These are phyloP conservation scores for Rhytidhysteron rufulum DNA, from an alignment of 2,329 filamentous ascomycete genomes.

Conservation along the genomic window DNA sequence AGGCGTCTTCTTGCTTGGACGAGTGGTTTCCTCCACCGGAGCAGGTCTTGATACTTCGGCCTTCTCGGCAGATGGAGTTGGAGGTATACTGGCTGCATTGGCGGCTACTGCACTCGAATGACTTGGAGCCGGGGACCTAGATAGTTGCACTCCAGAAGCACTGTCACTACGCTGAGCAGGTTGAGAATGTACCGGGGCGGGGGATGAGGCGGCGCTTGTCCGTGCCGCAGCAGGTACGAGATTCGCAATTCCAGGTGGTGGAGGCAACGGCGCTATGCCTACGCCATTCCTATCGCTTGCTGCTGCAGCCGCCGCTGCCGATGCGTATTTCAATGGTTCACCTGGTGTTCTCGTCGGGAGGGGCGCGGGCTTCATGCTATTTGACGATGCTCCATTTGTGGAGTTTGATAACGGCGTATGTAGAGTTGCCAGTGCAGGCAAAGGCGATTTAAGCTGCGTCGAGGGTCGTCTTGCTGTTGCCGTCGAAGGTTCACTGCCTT, in stretches of 20 bases:
- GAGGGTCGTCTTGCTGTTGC: conserved; percentile 68
- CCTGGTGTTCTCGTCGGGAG: conserved; percentile 79
- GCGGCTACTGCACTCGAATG: conserved; percentile 41
- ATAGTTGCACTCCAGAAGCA: conserved; percentile 32
- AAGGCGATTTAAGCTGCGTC: conserved; percentile 84
- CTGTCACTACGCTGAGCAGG: conserved; percentile 42
- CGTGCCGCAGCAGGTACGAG: conserved; percentile 50
- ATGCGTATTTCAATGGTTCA: conserved; percentile 93
- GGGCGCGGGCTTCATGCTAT: conserved; percentile 87
- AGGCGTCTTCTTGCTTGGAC: conserved; percentile 21
- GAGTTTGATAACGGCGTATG: conserved; percentile 67
- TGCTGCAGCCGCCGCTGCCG: conserved; percentile 88
- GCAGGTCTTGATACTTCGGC: conserved; percentile 23
- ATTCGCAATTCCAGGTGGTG: conserved; percentile 64
- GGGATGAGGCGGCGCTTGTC: conserved; percentile 56
- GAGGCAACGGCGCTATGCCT: conserved; percentile 88
- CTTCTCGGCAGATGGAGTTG: conserved; percentile 47
- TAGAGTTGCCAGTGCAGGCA: conserved; percentile 87
- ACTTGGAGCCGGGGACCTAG: conserved; percentile 51
- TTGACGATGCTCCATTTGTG: conserved; percentile 57
- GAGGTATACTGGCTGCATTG: conserved; percentile 39
- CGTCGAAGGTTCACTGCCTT: conserved; percentile 58
- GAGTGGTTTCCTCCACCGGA: conserved; percentile 26
- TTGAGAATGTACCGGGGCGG: conserved; percentile 38
- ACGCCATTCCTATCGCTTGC: conserved; percentile 84